These are phyloP conservation scores for Tylopilus felleus DNA, from an alignment of 768 basidiomycete species.

Conservation along the genomic window DNA sequence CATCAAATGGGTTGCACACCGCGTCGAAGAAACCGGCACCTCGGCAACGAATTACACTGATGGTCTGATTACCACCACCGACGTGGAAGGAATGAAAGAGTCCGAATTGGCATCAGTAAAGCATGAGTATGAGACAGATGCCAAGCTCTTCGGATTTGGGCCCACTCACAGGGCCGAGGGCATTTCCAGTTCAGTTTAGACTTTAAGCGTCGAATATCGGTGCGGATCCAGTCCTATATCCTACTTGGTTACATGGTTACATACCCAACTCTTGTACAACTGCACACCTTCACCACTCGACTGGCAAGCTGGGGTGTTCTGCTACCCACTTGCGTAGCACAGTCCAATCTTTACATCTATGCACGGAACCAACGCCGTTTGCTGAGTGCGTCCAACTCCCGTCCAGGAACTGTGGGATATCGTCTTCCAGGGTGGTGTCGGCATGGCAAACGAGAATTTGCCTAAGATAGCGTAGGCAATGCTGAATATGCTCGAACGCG, in stretches of 20 bases:
- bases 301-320: constrained; percentile 28
- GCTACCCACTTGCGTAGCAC: constrained; percentile 27
- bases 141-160: not conserved
- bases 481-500: constrained; percentile 32
- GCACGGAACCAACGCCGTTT: constrained; percentile 30
- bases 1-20: constrained; percentile 23
- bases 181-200: not conserved
- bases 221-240: not conserved
- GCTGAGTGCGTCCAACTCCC: constrained; percentile 27
- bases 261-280: not conserved
- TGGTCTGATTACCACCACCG: constrained; percentile 13
- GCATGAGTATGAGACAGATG: not conserved
- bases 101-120: not conserved
- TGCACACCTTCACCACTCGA: constrained; percentile 9
- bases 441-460: constrained; percentile 37
- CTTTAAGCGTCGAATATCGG: not conserved
- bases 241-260: not conserved
- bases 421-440: constrained; percentile 37
- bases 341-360: constrained; percentile 35
- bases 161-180: not conserved
- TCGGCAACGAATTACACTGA: constrained; percentile 23
- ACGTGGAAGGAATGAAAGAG: constrained; percentile 19
- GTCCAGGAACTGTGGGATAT: constrained; percentile 26
- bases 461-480: constrained; percentile 40
- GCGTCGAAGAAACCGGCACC: constrained; percentile 7